Base-by-base conservation (phyloP, 2,329 filamentous ascomycete species). In the Epichloe coenophiala region DNA sequence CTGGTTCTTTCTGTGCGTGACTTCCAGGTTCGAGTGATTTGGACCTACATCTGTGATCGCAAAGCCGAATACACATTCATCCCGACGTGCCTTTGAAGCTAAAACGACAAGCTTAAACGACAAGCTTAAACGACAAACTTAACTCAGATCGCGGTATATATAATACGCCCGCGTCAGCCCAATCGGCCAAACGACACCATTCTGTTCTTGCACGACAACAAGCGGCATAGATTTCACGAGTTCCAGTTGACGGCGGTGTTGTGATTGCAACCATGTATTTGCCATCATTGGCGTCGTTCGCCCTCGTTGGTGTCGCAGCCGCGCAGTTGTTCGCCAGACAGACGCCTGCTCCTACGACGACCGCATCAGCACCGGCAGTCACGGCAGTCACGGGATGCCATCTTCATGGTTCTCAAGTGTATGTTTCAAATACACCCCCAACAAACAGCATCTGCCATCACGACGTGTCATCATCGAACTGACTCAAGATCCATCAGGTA, bases 321-420 rank as follows among this genome's bases (percentile, higher is more conserved):
- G 56, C 55, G 17, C 52, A 57, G 40, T 43, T 63, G n/a, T 52
- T 57, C 15, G 59, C 65, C 21, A 57, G 63, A 52, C 63, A 65
- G 50, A 66, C 66, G n/a, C 50, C 57, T 13, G 61, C 61, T 19
- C 54, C 61, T n/a, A 55, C 63, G 12, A 54, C 59, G 4, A 54
- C 61, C 4, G 53, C 59, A 19, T 38, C 46, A 11, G 51, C 47
- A 21, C 53, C 60, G 12, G 51, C 59, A 15, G 57, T 70, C 13
- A 70, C 68, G 1, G 67, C 67, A 35, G 59, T 72, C 13, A 67
- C 69, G 1, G 60, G 58, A 42, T 73, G 70, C 50, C 71, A 74
- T 54, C 56, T 70, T 4, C 70, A 74, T 45, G 68, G 58, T 8
- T 57, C 63, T 3, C 56, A 64, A 17, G 49, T 74, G 70, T 74